Conservation (phyloP, 2,329 filamentous ascomycete species). For the Fusarium sp. region DNA sequence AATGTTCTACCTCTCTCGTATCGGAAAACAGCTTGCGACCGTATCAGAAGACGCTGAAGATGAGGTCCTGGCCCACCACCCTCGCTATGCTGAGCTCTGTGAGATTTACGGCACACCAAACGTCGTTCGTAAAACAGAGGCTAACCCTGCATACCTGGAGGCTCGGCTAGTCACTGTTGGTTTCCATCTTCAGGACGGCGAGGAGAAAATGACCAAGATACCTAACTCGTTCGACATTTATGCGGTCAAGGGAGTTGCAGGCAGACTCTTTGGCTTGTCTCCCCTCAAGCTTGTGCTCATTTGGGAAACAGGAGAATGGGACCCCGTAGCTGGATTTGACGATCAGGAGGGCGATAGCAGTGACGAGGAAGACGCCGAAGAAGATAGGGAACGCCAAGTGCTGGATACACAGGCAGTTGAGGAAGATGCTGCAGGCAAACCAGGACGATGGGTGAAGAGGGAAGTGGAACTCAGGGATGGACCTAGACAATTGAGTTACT, state of each 20-base stretch:
- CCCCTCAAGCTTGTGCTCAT: slow-evolving; percentile 76
- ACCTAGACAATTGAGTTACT: slow-evolving; percentile 85
- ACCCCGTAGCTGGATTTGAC: slow-evolving; percentile 77
- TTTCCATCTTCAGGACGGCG: slow-evolving; percentile 55
- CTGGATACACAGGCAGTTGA: slow-evolving; percentile 45
- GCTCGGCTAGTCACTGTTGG: slow-evolving; percentile 79
- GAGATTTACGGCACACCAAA: slow-evolving; percentile 79
- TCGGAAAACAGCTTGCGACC: slow-evolving; percentile 78
- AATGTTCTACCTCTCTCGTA: slow-evolving; percentile 90
- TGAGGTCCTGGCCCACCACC: slow-evolving; percentile 73
- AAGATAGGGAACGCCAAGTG: slow-evolving; percentile 47
- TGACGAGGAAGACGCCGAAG: slow-evolving; percentile 63
- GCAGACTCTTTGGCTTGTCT: slow-evolving; percentile 73
- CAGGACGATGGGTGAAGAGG: slow-evolving; percentile 77
- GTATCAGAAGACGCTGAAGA: slow-evolving; percentile 66
- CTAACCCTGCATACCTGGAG: slow-evolving; percentile 85
- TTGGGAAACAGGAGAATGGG: slow-evolving; percentile 94
- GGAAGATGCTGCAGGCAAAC: slow-evolving; percentile 49
- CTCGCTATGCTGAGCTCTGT: slow-evolving; percentile 80
- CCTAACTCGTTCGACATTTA: slow-evolving; percentile 86
- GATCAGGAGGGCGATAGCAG: slow-evolving; percentile 68
- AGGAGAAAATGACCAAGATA: slow-evolving; percentile 63
- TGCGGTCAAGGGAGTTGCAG: slow-evolving; percentile 81
- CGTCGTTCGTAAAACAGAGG: slow-evolving; percentile 66
- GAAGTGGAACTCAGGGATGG: slow-evolving; percentile 85